These are phyloP conservation scores for Rhodotorula graminis DNA, from an alignment of 768 basidiomycete species.

Conservation along the genomic window DNA sequence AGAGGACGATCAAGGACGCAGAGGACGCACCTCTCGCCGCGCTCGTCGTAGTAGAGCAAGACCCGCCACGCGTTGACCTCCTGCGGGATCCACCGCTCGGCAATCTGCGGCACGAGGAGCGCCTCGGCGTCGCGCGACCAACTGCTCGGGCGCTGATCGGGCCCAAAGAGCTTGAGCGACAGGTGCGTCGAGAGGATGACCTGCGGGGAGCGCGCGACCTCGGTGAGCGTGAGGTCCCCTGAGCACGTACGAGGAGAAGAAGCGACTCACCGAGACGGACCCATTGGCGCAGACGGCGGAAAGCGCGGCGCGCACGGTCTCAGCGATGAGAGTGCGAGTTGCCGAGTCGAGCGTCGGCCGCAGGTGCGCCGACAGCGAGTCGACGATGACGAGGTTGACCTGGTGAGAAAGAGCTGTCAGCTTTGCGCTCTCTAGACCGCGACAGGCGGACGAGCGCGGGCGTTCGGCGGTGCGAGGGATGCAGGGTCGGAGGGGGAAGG, in stretches of 20 bases:
- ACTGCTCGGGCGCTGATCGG: slow-evolving; percentile 8
- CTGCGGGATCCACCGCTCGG: slow-evolving; percentile 10
- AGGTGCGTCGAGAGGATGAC: slow-evolving; percentile 18
- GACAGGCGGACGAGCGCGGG: too few species aligned
- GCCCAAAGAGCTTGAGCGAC: slow-evolving; percentile 25
- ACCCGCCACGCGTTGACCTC: slow-evolving; percentile 3
- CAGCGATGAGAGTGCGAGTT: slow-evolving; percentile 6
- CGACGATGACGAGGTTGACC: slow-evolving; percentile 31
- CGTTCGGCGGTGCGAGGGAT: too few species aligned
- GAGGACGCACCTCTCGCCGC: slow-evolving; percentile 25
- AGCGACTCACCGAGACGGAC: slow-evolving; percentile 2
- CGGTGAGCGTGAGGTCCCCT: too few species aligned
- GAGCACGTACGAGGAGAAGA: too few species aligned
- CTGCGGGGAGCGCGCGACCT: neutral
- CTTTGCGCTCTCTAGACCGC: too few species aligned
- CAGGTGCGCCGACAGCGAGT: slow-evolving; percentile 21
- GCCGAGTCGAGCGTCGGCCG: slow-evolving; percentile 13
- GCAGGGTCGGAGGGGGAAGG: neutral
- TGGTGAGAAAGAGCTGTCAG: neutral
- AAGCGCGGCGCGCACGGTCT: slow-evolving; percentile 10
- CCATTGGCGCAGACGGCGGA: neutral
- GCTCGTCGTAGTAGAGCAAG: slow-evolving; percentile 18
- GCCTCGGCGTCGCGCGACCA: slow-evolving; percentile 32
- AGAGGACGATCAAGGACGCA: neutral
- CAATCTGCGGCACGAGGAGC: slow-evolving; percentile 24